Conservation (phyloP, 2,329 filamentous ascomycete species). For the Neoarthrinium moseri region DNA sequence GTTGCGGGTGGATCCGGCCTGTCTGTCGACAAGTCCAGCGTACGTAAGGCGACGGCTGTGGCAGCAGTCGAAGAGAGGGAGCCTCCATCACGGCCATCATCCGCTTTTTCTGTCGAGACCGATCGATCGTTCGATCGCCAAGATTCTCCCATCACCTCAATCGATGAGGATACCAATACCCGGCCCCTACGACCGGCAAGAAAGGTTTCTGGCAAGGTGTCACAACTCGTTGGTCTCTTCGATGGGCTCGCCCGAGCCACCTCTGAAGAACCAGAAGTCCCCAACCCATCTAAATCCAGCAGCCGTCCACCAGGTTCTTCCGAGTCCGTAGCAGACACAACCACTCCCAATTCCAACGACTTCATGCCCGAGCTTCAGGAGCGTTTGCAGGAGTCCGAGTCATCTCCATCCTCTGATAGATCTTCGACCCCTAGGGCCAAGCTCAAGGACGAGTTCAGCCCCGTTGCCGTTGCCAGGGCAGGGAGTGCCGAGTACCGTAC, state of each 20-base stretch:
- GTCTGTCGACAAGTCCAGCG: no score
- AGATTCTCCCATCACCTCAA: slow-evolving; percentile 44
- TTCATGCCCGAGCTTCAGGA: slow-evolving; percentile 9
- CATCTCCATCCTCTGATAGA: slow-evolving; percentile 9
- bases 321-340: no score
- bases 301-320: no score
- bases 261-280: slow-evolving; percentile 27
- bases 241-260: slow-evolving; percentile 39
- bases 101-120: slow-evolving; percentile 26
- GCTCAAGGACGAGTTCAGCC: slow-evolving; percentile 1
- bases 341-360: no score
- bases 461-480: background rate
- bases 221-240: slow-evolving; percentile 49
- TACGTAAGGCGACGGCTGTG: no score
- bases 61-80: slow-evolving; percentile 16
- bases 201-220: slow-evolving; percentile 43
- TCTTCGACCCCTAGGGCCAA: slow-evolving; percentile 20
- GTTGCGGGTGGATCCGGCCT: no score
- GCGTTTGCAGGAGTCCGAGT: no score
- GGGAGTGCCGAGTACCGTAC: background rate
- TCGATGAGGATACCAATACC: slow-evolving; percentile 37
- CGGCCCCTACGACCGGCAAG: slow-evolving; percentile 21
- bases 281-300: no score
- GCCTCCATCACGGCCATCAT: slow-evolving; percentile 23
- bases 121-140: slow-evolving; percentile 27